A percentile compares a stretch with the other conserved stretches of the same genome.
Evolutionary conservation across 2,329 filamentous ascomycete genomes (phyloP).

Genomic region (Bipolaris bicolor): DNA sequence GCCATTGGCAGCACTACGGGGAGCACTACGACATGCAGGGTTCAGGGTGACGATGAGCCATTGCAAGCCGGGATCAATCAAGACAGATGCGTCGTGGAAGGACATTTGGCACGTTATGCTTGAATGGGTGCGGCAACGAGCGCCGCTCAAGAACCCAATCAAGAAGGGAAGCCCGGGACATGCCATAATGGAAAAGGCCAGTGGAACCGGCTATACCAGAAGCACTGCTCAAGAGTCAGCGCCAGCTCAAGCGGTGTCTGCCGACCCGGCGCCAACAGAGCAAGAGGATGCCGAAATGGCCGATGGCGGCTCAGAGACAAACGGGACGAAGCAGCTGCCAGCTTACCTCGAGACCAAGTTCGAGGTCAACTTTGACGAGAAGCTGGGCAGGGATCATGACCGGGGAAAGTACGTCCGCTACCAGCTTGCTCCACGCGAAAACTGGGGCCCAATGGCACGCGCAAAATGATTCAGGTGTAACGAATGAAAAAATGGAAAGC

Average conservation of each 20-base stretch:
- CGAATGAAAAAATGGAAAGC: slow-evolving; percentile 1
- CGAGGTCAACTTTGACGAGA: slow-evolving; percentile 78
- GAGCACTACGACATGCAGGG: slow-evolving; percentile 79
- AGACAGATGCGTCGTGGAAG: slow-evolving; percentile 90
- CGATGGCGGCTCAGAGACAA: slow-evolving; percentile 5
- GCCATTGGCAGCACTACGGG: slow-evolving; percentile 77
- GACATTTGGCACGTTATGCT: slow-evolving; percentile 92
- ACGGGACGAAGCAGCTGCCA: slow-evolving; percentile 14
- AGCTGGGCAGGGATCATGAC: slow-evolving; percentile 72
- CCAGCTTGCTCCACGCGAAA: slow-evolving; percentile 85
- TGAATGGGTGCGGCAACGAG: slow-evolving; percentile 84
- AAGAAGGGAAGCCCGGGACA: slow-evolving; percentile 74
- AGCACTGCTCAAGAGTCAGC: slow-evolving; percentile 1
- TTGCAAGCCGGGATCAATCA: slow-evolving; percentile 86
- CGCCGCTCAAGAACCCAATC: slow-evolving; percentile 76
- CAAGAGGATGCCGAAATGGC: slow-evolving; percentile 4
- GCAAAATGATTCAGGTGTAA: slow-evolving; percentile 48
- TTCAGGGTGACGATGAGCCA: slow-evolving; percentile 87
- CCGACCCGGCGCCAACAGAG: slow-evolving; percentile 4
- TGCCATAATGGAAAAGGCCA: slow-evolving; percentile 57
- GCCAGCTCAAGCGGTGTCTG: not conserved
- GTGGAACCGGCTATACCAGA: slow-evolving; percentile 23
- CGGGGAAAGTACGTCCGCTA: slow-evolving; percentile 78
- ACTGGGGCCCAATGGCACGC: slow-evolving; percentile 85
- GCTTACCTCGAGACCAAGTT: slow-evolving; percentile 50